Percentiles rank a stretch among this genome's conserved stretches.
Conservation (phyloP, 129 eudicot species). For the Gnaphalium uliginosum region DNA sequence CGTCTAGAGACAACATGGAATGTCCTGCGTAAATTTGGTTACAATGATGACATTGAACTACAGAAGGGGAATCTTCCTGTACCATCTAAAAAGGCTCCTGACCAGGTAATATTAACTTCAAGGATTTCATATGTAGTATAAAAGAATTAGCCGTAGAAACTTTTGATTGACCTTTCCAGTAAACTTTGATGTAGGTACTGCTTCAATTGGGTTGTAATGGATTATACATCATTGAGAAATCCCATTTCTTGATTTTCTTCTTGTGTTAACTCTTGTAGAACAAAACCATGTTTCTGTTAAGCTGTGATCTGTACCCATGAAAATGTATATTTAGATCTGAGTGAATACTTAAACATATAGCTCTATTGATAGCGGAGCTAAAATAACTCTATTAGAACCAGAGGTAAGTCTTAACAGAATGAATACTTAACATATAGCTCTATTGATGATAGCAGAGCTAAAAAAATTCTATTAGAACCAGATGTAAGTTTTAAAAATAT, state of each 20-base stretch:
- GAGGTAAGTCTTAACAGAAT: not conserved
- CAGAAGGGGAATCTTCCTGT: constrained; percentile 59
- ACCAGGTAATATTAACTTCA: constrained; percentile 56
- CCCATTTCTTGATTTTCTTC: not conserved
- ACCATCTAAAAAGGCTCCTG: constrained; percentile 69
- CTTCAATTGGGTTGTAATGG: not conserved
- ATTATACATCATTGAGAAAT: not conserved
- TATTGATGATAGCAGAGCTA: not conserved
- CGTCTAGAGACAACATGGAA: constrained; percentile 95
- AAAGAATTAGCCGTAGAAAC: not conserved
- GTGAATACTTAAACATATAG: not conserved
- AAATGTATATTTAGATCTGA: not conserved
- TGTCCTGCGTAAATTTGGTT: constrained; percentile 85
- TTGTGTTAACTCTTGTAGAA: not conserved
- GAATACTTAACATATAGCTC: not conserved
- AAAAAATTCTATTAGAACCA: not conserved
- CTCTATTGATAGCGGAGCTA: not conserved
- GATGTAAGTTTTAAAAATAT: not conserved
- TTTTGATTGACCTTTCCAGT: not conserved
- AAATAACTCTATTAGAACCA: not conserved
- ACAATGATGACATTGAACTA: constrained; percentile 82
- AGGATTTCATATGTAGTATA: not conserved
- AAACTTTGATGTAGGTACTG: not conserved
- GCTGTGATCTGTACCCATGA: not conserved
- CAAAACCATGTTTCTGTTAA: not conserved